phyloP scores from a whole-genome alignment of 2,329 filamentous ascomycete species.

The Cordyceps cicadae region DNA sequence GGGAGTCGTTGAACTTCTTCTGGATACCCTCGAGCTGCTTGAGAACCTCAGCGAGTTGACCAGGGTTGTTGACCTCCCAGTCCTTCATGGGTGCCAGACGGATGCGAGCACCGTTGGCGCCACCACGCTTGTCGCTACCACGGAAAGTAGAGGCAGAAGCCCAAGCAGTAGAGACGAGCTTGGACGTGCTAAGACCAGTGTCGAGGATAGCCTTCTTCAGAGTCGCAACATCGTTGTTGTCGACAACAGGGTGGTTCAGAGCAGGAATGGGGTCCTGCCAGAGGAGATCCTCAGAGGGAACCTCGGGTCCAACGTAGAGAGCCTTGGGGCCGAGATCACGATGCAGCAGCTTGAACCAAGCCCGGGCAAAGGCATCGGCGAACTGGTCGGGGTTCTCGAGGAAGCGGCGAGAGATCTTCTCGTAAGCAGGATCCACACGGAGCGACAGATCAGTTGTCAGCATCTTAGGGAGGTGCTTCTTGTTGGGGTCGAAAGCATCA shows the following conservation, averaged over 20 bases:
- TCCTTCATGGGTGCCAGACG: slow-evolving; percentile 62
- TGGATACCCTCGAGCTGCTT: slow-evolving; percentile 55
- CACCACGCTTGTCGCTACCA: slow-evolving; percentile 70
- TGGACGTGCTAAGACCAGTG: slow-evolving; percentile 49
- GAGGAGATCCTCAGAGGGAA: slow-evolving; percentile 58
- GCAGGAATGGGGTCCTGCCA: slow-evolving; percentile 70
- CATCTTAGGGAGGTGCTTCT: slow-evolving; percentile 71
- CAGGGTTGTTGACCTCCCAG: slow-evolving; percentile 69
- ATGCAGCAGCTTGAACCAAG: slow-evolving; percentile 80
- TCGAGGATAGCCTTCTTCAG: slow-evolving; percentile 63
- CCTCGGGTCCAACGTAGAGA: slow-evolving; percentile 67
- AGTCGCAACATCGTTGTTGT: slow-evolving; percentile 52
- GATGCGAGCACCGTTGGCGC: slow-evolving; percentile 73
- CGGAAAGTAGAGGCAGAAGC: slow-evolving; percentile 65
- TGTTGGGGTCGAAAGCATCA: slow-evolving; percentile 58
- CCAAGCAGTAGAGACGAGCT: slow-evolving; percentile 60
- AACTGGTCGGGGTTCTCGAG: slow-evolving; percentile 61
- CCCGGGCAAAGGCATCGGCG: slow-evolving; percentile 59
- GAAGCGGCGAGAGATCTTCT: slow-evolving; percentile 68
- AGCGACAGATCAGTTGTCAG: slow-evolving; percentile 67
- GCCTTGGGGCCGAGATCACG: slow-evolving; percentile 66
- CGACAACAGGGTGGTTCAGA: slow-evolving; percentile 48
- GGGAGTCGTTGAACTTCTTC: slow-evolving; percentile 55
- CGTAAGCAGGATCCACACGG: slow-evolving; percentile 62
- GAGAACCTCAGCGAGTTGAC: slow-evolving; percentile 55